Evolutionary conservation across 1,139 yeast species (phyloP).

Genomic region (Pichia sp.): DNA sequence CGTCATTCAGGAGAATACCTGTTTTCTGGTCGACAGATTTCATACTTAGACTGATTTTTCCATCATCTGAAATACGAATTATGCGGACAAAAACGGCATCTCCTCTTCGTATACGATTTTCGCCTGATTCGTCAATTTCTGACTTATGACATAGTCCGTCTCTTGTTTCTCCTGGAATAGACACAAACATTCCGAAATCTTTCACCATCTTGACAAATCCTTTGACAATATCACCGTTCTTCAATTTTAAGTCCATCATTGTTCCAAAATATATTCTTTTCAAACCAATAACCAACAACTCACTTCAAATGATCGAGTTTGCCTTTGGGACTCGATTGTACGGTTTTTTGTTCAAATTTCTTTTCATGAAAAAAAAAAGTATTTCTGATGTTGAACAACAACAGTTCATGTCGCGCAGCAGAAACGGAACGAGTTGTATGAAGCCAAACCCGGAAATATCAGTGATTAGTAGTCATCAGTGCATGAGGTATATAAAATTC

Average conservation of each 20-base stretch:
- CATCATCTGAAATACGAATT: constrained; percentile 27
- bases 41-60: constrained; percentile 58
- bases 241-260: constrained; percentile 4
- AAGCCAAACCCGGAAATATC: too few relatives aligned
- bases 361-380: too few relatives aligned
- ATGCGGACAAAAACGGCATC: constrained; percentile 66
- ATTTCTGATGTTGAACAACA: too few relatives aligned
- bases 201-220: constrained; percentile 58
- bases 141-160: constrained; percentile 79
- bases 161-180: constrained; percentile 25
- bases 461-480: too few relatives aligned
- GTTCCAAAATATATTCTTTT: too few relatives aligned
- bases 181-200: constrained; percentile 73
- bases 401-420: too few relatives aligned
- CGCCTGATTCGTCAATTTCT: constrained; percentile 36
- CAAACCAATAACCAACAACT: too few relatives aligned
- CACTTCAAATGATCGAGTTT: too few relatives aligned
- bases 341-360: too few relatives aligned
- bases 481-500: too few relatives aligned
- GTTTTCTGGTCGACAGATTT: constrained; percentile 65
- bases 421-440: too few relatives aligned
- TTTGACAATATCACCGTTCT: constrained; percentile 17
- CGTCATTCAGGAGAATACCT: constrained; percentile 35
- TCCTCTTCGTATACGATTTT: constrained; percentile 24
- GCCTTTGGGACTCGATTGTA: too few relatives aligned